Evolutionary conservation across 495 filamentous ascomycete species (phyloP).

Genomic region (Penicillium simplicissimum): DNA sequence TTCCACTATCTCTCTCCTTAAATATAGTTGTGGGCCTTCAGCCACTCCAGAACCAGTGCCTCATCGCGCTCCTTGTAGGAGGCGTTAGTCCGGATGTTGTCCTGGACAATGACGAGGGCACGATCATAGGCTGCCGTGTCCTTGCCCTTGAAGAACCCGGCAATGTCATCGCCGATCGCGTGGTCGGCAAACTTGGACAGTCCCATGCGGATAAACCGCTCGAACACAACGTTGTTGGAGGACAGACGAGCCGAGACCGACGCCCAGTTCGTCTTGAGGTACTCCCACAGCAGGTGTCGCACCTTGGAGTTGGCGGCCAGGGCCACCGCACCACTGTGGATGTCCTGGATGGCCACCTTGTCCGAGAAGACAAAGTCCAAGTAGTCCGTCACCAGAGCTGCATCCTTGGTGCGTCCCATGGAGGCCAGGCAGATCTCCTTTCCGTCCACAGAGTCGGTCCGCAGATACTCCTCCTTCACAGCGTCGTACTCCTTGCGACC

Average conservation of each 20-base stretch:
- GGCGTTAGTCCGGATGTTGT: slow-evolving; percentile 76
- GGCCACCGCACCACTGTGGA: slow-evolving; percentile 73
- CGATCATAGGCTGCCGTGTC: slow-evolving; percentile 80
- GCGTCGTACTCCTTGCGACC: slow-evolving; percentile 66
- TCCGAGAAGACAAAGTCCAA: slow-evolving; percentile 80
- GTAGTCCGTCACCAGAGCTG: slow-evolving; percentile 66
- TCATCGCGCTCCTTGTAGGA: slow-evolving; percentile 75
- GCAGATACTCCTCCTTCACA: slow-evolving; percentile 79
- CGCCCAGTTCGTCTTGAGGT: slow-evolving; percentile 77
- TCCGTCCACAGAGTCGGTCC: slow-evolving; percentile 80
- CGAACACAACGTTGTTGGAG: slow-evolving; percentile 80
- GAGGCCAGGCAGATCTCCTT: slow-evolving; percentile 80
- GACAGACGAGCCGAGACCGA: slow-evolving; percentile 66
- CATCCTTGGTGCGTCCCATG: slow-evolving; percentile 71
- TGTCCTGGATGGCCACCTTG: slow-evolving; percentile 75
- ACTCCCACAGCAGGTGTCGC: slow-evolving; percentile 76
- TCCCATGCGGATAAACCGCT: slow-evolving; percentile 77
- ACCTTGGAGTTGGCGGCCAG: slow-evolving; percentile 70
- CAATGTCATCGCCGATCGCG: slow-evolving; percentile 72
- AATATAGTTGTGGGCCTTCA: slow-evolving; percentile 62
- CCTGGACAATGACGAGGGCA: slow-evolving; percentile 73
- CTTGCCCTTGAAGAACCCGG: slow-evolving; percentile 78
- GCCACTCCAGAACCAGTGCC: slow-evolving; percentile 67
- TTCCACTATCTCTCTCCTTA: slow-evolving; percentile 18
- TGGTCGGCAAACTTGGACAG: slow-evolving; percentile 74